These are phyloP conservation scores for Fallopia convolvulus DNA, from an alignment of 148 eudicot genomes.

Conservation along the genomic window DNA sequence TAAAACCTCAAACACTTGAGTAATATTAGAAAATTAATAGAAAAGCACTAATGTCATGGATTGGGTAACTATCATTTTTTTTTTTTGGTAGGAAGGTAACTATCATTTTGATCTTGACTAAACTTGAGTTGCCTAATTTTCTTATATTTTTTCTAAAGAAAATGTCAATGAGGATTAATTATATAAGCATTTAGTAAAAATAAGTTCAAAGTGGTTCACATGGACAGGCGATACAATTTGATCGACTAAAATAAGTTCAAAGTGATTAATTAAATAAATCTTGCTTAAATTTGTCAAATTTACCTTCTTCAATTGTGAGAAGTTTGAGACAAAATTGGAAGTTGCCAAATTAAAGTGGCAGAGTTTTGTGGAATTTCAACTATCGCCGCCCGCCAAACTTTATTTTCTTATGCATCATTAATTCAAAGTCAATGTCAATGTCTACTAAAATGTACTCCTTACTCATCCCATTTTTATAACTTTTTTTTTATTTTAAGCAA, in stretches of 20 bases:
- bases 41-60: neutral
- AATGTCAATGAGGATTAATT: neutral
- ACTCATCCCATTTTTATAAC: neutral
- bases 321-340: slow-evolving; percentile 3
- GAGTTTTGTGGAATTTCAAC: slow-evolving; percentile 2
- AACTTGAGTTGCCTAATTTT: neutral
- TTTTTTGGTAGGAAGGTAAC: too few relatives aligned
- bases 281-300: neutral
- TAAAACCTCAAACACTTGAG: too few relatives aligned
- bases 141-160: neutral
- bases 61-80: neutral
- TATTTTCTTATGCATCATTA: neutral
- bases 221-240: neutral
- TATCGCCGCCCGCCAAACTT: neutral
- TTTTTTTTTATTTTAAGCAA: neutral
- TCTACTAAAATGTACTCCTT: neutral
- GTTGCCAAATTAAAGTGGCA: slow-evolving; percentile 5
- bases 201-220: slow-evolving; percentile 5
- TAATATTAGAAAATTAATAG: too few relatives aligned
- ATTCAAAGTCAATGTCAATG: neutral
- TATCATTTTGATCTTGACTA: neutral
- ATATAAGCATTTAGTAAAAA: neutral
- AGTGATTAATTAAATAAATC: neutral
- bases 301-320: neutral
- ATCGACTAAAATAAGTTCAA: neutral